Evolutionary conservation across 1,284 basidiomycete genomes (phyloP).

Genomic region (Ustilago sp.): DNA sequence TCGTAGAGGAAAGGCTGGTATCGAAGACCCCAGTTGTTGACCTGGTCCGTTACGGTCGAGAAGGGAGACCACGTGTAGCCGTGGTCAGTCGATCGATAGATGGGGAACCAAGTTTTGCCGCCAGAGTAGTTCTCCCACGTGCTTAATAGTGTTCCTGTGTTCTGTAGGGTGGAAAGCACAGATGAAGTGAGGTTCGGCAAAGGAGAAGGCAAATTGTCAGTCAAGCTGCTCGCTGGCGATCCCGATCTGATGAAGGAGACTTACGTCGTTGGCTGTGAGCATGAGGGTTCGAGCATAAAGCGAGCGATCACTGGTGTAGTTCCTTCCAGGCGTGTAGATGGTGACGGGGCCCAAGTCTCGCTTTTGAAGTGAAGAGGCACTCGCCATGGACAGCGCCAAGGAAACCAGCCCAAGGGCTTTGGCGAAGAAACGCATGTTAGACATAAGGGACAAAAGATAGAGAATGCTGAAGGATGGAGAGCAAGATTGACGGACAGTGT

Average conservation of each 20-base stretch:
- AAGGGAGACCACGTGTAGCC: constrained; percentile 39
- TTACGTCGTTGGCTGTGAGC: constrained; percentile 38
- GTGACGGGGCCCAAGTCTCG: constrained; percentile 38
- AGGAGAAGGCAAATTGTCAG: too few relatives aligned
- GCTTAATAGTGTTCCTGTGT: constrained; percentile 30
- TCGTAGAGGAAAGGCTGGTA: constrained; percentile 69
- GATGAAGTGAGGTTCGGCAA: too few relatives aligned
- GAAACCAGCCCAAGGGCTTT: constrained; percentile 14
- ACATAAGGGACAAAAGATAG: too few relatives aligned
- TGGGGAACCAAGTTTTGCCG: constrained; percentile 38
- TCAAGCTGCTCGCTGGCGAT: too few relatives aligned
- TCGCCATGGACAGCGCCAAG: constrained; percentile 15
- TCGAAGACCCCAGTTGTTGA: constrained; percentile 68
- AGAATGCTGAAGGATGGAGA: too few relatives aligned
- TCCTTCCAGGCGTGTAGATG: constrained; percentile 38
- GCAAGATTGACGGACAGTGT: too few relatives aligned
- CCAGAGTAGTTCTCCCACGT: constrained; percentile 47
- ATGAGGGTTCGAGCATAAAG: constrained; percentile 40
- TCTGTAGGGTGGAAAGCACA: constrained; percentile 3
- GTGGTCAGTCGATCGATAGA: constrained; percentile 43
- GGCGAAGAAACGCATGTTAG: constrained; percentile 13
- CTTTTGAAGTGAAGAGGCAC: constrained; percentile 27
- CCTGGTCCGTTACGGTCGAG: constrained; percentile 32
- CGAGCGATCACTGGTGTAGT: constrained; percentile 33
- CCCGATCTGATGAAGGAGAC: background rate